Evolutionary conservation across 441 rosid species (phyloP).

Genomic region (Populus tomentosa): DNA sequence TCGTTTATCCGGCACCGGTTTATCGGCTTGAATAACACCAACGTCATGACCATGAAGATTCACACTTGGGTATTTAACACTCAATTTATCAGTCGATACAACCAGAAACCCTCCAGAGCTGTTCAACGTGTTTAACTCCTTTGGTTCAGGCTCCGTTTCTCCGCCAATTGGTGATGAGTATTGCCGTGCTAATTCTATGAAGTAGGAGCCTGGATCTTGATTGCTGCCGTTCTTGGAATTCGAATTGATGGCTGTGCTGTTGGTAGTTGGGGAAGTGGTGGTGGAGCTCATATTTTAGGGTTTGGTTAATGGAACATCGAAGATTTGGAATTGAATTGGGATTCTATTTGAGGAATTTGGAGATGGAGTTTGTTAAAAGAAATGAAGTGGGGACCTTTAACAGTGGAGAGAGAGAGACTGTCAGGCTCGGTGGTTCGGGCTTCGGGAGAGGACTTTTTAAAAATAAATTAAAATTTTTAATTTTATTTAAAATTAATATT

Average conservation of each 20-base stretch:
- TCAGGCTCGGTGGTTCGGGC: neutral
- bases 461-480: too few species aligned
- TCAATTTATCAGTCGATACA: slow-evolving; percentile 69
- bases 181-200: slow-evolving; percentile 13
- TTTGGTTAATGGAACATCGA: neutral
- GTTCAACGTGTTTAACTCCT: slow-evolving; percentile 79
- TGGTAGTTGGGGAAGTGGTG: neutral
- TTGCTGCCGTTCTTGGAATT: neutral
- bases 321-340: neutral
- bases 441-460: too few species aligned
- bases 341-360: neutral
- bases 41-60: slow-evolving; percentile 75
- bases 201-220: slow-evolving; percentile 23
- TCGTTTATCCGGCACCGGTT: slow-evolving; percentile 72
- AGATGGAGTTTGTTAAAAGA: neutral
- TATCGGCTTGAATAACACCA: slow-evolving; percentile 73
- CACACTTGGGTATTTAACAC: slow-evolving; percentile 58
- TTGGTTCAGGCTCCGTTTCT: slow-evolving; percentile 62
- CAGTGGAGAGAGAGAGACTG: neutral
- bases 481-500: too few species aligned
- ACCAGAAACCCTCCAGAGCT: slow-evolving; percentile 65
- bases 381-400: neutral
- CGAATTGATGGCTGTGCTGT: neutral
- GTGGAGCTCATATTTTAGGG: neutral
- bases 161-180: neutral